Conservation (phyloP, 1,284 basidiomycete genomes). For the Ustilago crameri region DNA sequence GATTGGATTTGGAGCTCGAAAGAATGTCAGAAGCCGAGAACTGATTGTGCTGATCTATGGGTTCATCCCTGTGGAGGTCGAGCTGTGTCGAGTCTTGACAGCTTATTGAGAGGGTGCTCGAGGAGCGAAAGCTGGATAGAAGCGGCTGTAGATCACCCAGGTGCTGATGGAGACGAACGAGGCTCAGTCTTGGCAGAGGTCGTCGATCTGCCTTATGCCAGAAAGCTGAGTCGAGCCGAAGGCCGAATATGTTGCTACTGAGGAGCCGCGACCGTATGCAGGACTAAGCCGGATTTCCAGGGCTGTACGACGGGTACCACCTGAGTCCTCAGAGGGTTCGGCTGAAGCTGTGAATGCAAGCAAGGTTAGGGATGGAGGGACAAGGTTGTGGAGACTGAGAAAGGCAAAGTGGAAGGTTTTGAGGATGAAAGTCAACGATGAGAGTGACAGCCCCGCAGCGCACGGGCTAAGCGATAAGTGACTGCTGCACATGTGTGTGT, state of each 20-base stretch:
- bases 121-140: neutral
- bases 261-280: neutral
- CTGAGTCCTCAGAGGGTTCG: neutral
- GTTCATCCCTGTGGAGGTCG: neutral
- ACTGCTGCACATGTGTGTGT: no score
- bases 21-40: neutral
- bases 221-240: neutral
- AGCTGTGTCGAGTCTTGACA: constrained; percentile 2
- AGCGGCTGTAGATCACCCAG: neutral
- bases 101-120: neutral
- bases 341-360: neutral
- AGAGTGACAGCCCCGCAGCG: neutral
- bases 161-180: neutral
- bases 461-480: constrained; percentile 3
- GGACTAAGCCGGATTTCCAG: neutral
- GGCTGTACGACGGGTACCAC: neutral
- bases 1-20: no score
- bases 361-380: no score
- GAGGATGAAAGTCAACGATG: neutral
- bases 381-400: no score
- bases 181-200: no score
- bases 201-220: neutral
- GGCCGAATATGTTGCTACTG: neutral
- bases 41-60: neutral
- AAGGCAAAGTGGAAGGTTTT: neutral